A percentile compares a stretch with the other conserved stretches of the same genome.
Evolutionary conservation across 2,329 filamentous ascomycete genomes (phyloP).

Genomic region (Drechslera avenae): DNA sequence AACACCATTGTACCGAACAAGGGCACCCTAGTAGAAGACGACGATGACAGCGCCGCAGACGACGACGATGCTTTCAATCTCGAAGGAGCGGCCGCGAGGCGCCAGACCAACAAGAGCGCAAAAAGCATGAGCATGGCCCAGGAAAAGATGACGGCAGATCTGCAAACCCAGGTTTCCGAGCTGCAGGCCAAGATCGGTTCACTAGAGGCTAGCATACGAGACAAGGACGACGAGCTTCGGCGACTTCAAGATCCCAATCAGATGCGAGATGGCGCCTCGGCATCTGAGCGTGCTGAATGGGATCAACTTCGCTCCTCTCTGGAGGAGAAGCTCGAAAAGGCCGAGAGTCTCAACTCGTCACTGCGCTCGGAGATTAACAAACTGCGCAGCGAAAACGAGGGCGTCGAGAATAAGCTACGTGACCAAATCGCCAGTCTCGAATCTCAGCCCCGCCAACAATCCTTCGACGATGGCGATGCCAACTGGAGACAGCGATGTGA

Average conservation of each 20-base stretch:
- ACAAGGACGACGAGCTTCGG: constrained; percentile 73
- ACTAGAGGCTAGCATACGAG: constrained; percentile 70
- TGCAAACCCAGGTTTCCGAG: constrained; percentile 75
- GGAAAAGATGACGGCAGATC: constrained; percentile 67
- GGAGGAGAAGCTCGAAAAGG: constrained; percentile 74
- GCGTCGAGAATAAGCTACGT: constrained; percentile 66
- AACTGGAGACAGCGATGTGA: constrained; percentile 48
- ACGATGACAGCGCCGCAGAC: constrained; percentile 61
- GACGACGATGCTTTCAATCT: constrained; percentile 66
- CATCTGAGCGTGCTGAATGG: constrained; percentile 73
- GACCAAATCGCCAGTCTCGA: constrained; percentile 64
- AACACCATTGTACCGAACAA: constrained; percentile 98
- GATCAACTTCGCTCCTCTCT: constrained; percentile 68
- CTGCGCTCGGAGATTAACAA: constrained; percentile 79
- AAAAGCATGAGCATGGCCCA: constrained; percentile 43
- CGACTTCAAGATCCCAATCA: constrained; percentile 65
- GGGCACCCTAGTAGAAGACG: constrained; percentile 95
- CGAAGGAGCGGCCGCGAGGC: constrained; percentile 51
- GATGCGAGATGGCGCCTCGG: constrained; percentile 55
- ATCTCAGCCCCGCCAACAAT: constrained; percentile 29
- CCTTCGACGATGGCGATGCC: constrained; percentile 28
- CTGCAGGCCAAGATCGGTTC: constrained; percentile 74
- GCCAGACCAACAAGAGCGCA: constrained; percentile 53
- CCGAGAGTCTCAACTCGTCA: constrained; percentile 77
- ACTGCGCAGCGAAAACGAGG: constrained; percentile 70